Evolutionary conservation across 768 basidiomycete species (phyloP), one percentile per base, ranked within the genome.

Genomic region (Artomyces pyxidatus): DNA sequence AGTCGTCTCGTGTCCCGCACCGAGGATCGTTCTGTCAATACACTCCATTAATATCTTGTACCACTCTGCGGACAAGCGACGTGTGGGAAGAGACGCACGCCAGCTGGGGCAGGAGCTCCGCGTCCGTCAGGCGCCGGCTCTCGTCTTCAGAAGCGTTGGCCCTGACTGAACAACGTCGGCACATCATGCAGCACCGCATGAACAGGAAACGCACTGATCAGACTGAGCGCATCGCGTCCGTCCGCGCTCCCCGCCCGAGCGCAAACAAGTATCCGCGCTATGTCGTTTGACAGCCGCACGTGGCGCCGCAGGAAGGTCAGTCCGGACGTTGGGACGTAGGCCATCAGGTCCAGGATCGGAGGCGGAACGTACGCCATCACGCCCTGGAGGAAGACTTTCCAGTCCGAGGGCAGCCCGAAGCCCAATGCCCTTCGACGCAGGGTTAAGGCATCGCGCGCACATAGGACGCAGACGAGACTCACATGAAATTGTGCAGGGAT

Each of bases 311-410:
- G 32, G 37, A 51, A 54, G 19, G 37, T 28, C 27, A 54, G 52
- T 17, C 50, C 50, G 17, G 52, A 35, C 3, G 53, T 43, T 21
- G 53, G 50, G 17, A 52, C n/a, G 26, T 52, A 28, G 17, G 42
- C 39, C 53, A 47, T 47, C 27, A 11, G 7, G 22, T 47, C 45
- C 27, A 54, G 28, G 17, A 49, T 28, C 23, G 22, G 41, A 8
- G 44, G 41, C 12, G 54, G 48, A 2, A 53, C 25, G 22, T 49
- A 45, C 7, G 38, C 42, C 48, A 52, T 49, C 12, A 52, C 43
- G 14, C 47, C 51, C 35, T 55, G 47, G 14, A 47, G 38, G 5
- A 52, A 52, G 8, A 52, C 51, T 17, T 52, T 53, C 52, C 49
- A 52, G 39, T 53, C 28, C 1, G 52, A 51, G 5, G 52, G 49